phyloP scores from a whole-genome alignment of 768 basidiomycete genomes.

The Pisolithus sp. region DNA sequence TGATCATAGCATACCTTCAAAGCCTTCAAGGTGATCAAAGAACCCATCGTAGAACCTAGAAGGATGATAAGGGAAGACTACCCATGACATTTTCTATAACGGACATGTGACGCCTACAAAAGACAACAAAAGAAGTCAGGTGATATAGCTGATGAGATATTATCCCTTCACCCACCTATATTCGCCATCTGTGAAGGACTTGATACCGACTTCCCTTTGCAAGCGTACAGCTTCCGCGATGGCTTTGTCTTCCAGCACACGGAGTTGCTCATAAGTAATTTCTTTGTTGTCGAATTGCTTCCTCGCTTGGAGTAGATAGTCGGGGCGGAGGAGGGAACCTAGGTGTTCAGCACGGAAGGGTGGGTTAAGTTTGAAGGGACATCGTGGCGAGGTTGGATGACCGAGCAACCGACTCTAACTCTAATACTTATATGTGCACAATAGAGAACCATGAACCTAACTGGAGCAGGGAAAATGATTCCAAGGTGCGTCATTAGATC shows the following conservation, averaged over 20 bases:
- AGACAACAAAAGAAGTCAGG: conserved; percentile 1
- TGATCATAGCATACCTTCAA: conserved; percentile 14
- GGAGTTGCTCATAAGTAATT: conserved; percentile 29
- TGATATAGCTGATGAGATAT: background rate
- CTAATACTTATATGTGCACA: background rate
- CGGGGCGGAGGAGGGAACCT: conserved; percentile 39
- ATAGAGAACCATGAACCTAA: background rate
- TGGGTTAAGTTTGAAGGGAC: conserved; percentile 23
- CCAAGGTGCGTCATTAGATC: too few species aligned
- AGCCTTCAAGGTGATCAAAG: conserved; percentile 21
- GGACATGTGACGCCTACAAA: conserved; percentile 20
- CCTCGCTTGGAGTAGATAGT: conserved; percentile 32
- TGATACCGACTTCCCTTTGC: conserved; percentile 37
- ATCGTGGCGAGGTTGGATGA: conserved; percentile 1
- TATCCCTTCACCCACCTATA: conserved; percentile 26
- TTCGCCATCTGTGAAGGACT: conserved; percentile 39
- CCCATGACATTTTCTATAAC: background rate
- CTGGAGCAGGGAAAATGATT: too few species aligned
- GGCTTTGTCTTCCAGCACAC: conserved; percentile 33
- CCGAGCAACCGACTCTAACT: background rate
- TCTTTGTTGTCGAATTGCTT: conserved; percentile 30
- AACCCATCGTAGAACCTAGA: conserved; percentile 25
- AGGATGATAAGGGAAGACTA: background rate
- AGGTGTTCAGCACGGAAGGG: conserved; percentile 43
- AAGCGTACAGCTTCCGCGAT: conserved; percentile 31